Conservation (phyloP, 164 flowering plant species). For the Warburgia ugandensis region DNA sequence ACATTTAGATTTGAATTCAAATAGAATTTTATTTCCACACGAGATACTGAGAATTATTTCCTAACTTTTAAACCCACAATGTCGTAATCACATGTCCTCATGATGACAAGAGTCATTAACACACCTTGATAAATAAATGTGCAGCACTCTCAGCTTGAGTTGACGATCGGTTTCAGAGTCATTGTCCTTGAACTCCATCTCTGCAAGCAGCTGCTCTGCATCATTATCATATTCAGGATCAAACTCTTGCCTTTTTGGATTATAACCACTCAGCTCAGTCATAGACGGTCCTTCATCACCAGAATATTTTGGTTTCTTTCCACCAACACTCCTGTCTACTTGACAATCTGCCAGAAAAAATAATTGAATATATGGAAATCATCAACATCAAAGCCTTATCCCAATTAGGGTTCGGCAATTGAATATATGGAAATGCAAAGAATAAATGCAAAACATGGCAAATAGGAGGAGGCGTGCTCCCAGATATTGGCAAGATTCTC, state of each 20-base stretch:
- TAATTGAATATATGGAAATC: background rate
- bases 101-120: background rate
- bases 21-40: too few species aligned
- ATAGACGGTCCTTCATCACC: slow-evolving; percentile 62
- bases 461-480: too few species aligned
- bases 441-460: too few species aligned
- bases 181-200: slow-evolving; percentile 91
- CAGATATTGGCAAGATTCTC: too few species aligned
- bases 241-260: slow-evolving; percentile 90
- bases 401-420: too few species aligned
- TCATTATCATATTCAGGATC: slow-evolving; percentile 96
- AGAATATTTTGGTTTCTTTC: slow-evolving; percentile 59
- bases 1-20: too few species aligned
- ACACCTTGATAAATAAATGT: slow-evolving; percentile 67
- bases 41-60: too few species aligned
- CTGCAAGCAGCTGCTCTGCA: slow-evolving; percentile 89
- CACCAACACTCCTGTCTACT: slow-evolving; percentile 73
- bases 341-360: slow-evolving; percentile 32
- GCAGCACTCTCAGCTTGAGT: slow-evolving; percentile 70
- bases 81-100: background rate
- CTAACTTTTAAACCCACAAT: too few species aligned
- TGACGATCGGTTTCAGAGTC: slow-evolving; percentile 72
- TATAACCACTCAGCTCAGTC: slow-evolving; percentile 79
- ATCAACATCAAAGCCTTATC: background rate
- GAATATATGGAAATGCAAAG: too few species aligned